Base-by-base conservation (phyloP, 2,329 filamentous ascomycete species). In the Fusarium sp. region DNA sequence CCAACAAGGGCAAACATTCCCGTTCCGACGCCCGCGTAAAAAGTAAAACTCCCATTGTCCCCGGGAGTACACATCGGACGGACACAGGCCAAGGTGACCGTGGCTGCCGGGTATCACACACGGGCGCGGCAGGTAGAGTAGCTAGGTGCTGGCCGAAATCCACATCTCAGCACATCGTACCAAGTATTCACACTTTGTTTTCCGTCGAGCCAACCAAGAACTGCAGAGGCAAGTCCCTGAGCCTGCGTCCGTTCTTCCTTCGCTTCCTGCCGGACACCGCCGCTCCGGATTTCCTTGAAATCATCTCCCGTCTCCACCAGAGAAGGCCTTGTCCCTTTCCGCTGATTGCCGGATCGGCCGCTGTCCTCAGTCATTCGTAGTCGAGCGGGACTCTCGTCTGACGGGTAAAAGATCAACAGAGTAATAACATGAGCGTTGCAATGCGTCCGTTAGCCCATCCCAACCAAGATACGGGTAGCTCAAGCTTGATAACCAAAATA, bases 1-100 rank as follows among this genome's bases (percentile, higher is more conserved):
- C 31, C 37, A 41, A 50, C 43, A 50, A 34, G 43, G 37, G 47
- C 52, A 59, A 59, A 60, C 48, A 60, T 53, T 61, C 65, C 60
- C 54, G 63, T 66, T 65, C 69, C 69, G 62, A 61, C 52, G 60
- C 53, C 60, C 62, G 53, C 68, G 63, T 61, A 40, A 70, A 68
- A 61, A 70, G 70, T 48, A 68, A 60, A 55, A 37, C 41, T 64
- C 23, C 23, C 23, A 23, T 23, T 18, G 41, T 54, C 31, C 18
- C 40, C 16, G 41, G 43, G 40, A 50, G 53, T 30, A 50, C 53
- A 58, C 56, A 67, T 66, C 60, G 62, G 62, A 39, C 39, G 61
- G 40, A 55, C 44, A 30, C 40, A 55, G 44, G 56, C 56, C 36
- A 18, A 53, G 40, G 57, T 57, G 47, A 36, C 30, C 27, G 53